Percentiles rank a stretch among this genome's conserved stretches.
phyloP scores from a whole-genome alignment of 1,284 basidiomycete species.

The Neolentinus lepideus region DNA sequence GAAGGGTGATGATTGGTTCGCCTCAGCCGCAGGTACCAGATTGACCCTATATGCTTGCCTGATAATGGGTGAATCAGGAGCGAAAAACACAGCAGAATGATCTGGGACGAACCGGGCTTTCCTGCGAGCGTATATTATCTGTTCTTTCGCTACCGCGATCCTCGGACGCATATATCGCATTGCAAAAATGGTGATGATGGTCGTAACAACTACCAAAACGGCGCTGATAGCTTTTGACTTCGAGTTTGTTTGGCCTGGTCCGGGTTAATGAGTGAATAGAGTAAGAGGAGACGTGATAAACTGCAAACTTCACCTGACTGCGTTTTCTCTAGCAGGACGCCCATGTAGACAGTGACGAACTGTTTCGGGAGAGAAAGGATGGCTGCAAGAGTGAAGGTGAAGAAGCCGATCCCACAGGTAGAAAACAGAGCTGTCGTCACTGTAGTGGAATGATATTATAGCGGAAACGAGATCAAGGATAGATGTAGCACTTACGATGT shows the following conservation, averaged over 20 bases:
- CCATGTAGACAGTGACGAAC: constrained; percentile 53
- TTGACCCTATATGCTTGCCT: no score
- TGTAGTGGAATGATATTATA: constrained; percentile 10
- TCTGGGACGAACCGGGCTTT: neutral
- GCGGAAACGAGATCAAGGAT: neutral
- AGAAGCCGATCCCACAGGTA: constrained; percentile 59
- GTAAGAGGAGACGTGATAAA: neutral
- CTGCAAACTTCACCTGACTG: constrained; percentile 16
- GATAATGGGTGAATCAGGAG: no score
- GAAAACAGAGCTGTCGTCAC: constrained; percentile 60
- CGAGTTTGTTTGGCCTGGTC: neutral
- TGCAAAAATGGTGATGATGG: neutral
- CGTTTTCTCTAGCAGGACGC: constrained; percentile 27
- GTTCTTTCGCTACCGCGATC: neutral
- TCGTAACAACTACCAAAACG: neutral
- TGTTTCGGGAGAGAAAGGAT: constrained; percentile 59
- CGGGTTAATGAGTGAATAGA: neutral
- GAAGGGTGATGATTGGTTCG: no score
- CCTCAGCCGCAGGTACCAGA: no score
- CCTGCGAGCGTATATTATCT: neutral
- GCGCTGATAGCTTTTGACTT: neutral
- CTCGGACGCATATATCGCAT: neutral
- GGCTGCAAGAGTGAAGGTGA: constrained; percentile 50
- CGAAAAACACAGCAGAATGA: no score
- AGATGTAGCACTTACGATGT: constrained; percentile 33